These are phyloP conservation scores for Didymella pinodella DNA, from an alignment of 2,329 filamentous ascomycete genomes.

Conservation along the genomic window DNA sequence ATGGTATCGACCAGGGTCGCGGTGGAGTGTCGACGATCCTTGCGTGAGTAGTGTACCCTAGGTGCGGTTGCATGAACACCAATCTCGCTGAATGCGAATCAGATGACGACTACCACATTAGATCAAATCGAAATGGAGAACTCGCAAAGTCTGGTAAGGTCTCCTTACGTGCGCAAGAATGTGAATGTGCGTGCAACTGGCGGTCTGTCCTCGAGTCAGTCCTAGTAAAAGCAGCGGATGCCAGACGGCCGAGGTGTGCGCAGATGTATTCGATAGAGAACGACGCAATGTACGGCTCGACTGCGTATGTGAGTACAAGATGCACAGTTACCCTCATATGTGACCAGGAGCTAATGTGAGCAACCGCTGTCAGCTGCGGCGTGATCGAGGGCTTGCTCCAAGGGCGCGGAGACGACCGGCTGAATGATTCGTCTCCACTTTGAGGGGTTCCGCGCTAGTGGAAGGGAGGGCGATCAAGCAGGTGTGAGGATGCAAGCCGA, in stretches of 20 bases:
- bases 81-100: conserved; percentile 16
- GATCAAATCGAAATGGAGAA: neutral
- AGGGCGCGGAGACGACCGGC: conserved; percentile 19
- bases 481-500: conserved; percentile 4
- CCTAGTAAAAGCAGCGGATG: conserved; percentile 13
- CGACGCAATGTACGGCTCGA: neutral
- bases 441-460: conserved; percentile 11
- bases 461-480: conserved; percentile 6
- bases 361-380: conserved; percentile 18
- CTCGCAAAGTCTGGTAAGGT: conserved; percentile 2
- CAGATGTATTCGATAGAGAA: neutral
- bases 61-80: conserved; percentile 7
- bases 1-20: neutral
- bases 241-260: neutral
- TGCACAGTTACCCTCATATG: neutral
- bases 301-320: neutral
- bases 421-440: conserved; percentile 20
- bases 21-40: conserved; percentile 5
- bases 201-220: conserved; percentile 12
- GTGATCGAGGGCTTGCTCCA: conserved; percentile 13
- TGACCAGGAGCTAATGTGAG: conserved; percentile 4
- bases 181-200: conserved; percentile 6
- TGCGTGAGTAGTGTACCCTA: conserved; percentile 8
- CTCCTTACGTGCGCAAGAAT: conserved; percentile 9
- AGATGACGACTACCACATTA: conserved; percentile 2